Percentiles rank a stretch among this genome's conserved stretches.
Conservation (phyloP, 192 early-diverging fungal species). For the Backusella westeae region DNA sequence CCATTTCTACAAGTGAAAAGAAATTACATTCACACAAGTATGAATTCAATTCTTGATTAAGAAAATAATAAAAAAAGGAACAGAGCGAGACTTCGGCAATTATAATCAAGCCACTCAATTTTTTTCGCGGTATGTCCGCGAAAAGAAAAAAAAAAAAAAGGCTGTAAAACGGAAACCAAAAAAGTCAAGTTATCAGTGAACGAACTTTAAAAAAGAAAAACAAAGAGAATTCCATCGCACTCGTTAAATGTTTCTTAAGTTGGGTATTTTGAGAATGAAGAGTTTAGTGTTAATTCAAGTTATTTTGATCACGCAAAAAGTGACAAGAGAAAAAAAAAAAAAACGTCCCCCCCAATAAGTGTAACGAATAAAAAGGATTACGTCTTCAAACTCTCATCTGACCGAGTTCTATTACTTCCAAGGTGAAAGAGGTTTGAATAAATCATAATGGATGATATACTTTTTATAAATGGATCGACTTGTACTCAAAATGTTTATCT, state of each 20-base stretch:
- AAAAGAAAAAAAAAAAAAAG: neutral
- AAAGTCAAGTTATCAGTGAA: neutral
- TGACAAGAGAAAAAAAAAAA: neutral
- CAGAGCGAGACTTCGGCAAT: neutral
- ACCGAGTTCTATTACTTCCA: neutral
- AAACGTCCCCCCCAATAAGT: neutral
- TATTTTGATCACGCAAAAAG: neutral
- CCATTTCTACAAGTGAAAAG: neutral
- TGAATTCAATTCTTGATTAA: neutral
- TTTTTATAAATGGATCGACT: neutral
- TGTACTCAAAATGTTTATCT: neutral
- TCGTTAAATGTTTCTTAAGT: slow-evolving; percentile 6
- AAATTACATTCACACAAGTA: neutral
- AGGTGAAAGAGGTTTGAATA: neutral
- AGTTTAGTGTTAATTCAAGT: neutral
- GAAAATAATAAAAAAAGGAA: neutral
- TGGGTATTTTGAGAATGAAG: slow-evolving; percentile 1
- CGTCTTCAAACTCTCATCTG: neutral
- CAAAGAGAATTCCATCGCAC: neutral
- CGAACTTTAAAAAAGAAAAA: neutral
- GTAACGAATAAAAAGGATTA: neutral
- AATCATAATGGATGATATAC: neutral
- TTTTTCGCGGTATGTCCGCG: neutral
- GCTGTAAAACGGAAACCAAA: neutral
- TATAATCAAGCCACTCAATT: neutral